Percentiles rank a stretch among this genome's conserved stretches.
Conservation (phyloP, 1,139 yeast genomes). For the Candida freyschussii region DNA sequence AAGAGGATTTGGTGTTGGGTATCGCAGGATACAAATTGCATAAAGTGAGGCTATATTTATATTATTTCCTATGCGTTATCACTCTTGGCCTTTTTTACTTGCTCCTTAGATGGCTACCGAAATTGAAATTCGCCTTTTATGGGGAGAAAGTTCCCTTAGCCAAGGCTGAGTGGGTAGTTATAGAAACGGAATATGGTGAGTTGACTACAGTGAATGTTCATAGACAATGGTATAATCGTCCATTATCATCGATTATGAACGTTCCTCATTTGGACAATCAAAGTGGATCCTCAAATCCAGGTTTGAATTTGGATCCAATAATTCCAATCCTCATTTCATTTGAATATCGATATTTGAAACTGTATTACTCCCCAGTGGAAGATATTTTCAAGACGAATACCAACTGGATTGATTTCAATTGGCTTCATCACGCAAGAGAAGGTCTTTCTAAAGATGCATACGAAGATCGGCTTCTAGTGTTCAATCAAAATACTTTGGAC, state of each 20-base stretch:
- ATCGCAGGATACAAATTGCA: conserved; percentile 81
- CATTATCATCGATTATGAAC: conserved; percentile 63
- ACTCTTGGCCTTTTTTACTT: conserved; percentile 74
- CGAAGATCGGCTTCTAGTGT: conserved; percentile 65
- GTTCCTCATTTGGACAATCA: conserved; percentile 24
- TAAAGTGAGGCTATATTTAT: conserved; percentile 40
- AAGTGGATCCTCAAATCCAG: conserved; percentile 7
- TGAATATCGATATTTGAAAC: conserved; percentile 75
- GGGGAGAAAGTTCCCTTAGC: conserved; percentile 71
- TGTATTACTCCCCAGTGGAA: conserved; percentile 80
- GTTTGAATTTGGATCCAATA: conserved; percentile 27
- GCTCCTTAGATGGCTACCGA: conserved; percentile 80
- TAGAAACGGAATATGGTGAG: conserved; percentile 93
- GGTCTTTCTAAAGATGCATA: conserved; percentile 71
- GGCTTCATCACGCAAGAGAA: conserved; percentile 62
- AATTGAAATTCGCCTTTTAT: conserved; percentile 59
- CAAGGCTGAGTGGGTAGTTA: conserved; percentile 85
- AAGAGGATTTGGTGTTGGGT: conserved; percentile 90
- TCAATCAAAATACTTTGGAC: conserved; percentile 72
- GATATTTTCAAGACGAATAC: conserved; percentile 80
- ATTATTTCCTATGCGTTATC: conserved; percentile 48
- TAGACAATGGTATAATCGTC: conserved; percentile 60
- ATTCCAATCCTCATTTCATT: conserved; percentile 68
- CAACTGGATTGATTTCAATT: conserved; percentile 78
- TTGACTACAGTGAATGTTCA: conserved; percentile 54